Conservation (phyloP, 169 alveolate species). For the Neospora caninum region DNA sequence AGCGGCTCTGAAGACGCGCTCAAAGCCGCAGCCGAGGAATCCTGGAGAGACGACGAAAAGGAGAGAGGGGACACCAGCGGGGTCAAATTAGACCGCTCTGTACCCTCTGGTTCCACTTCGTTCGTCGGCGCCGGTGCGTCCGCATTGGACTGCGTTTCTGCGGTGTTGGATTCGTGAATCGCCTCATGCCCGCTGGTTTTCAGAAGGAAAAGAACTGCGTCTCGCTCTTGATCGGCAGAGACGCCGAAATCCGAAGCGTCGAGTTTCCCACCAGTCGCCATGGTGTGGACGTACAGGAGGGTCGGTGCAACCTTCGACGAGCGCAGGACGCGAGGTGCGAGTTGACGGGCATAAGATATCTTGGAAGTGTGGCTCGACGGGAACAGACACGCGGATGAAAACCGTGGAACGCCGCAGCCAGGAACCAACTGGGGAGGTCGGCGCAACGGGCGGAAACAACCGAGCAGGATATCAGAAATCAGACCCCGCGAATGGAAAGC, state of each 20-base stretch:
- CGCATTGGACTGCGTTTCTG: not conserved
- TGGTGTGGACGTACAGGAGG: too few species aligned
- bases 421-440: too few species aligned
- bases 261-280: not conserved
- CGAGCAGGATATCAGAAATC: too few species aligned
- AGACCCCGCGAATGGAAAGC: too few species aligned
- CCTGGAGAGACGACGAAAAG: not conserved
- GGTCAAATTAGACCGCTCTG: not conserved
- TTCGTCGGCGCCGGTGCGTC: not conserved
- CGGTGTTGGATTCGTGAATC: not conserved
- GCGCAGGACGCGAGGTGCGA: too few species aligned
- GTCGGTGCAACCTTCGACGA: too few species aligned
- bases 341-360: too few species aligned
- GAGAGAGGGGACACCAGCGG: too few species aligned
- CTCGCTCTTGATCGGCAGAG: not conserved
- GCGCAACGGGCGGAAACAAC: too few species aligned
- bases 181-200: not conserved
- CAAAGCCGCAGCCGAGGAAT: not conserved
- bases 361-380: too few species aligned
- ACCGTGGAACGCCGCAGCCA: too few species aligned
- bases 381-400: too few species aligned
- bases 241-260: not conserved
- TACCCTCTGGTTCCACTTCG: not conserved
- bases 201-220: not conserved
- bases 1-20: not conserved